These are phyloP conservation scores for Heritiera littoralis DNA, from an alignment of 345 rosid genomes.

Conservation along the genomic window DNA sequence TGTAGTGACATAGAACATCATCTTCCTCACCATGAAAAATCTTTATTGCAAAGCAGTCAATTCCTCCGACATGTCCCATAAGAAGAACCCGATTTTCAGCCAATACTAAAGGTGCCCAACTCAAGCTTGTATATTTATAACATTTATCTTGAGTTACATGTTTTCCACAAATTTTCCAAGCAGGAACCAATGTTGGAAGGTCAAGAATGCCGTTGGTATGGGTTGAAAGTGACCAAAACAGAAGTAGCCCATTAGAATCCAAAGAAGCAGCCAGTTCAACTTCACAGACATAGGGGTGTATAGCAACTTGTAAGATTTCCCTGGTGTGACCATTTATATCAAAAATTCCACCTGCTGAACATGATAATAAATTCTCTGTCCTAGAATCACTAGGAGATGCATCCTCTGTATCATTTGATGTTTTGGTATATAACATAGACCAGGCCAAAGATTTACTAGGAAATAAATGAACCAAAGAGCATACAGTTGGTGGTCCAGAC, in stretches of 20 bases:
- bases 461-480: slow-evolving; percentile 60
- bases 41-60: slow-evolving; percentile 80
- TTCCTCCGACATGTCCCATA: slow-evolving; percentile 69
- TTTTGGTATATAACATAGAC: slow-evolving; percentile 51
- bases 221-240: slow-evolving; percentile 65
- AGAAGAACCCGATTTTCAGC: slow-evolving; percentile 62
- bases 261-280: slow-evolving; percentile 64
- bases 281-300: slow-evolving; percentile 56
- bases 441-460: slow-evolving; percentile 51
- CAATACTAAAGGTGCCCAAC: slow-evolving; percentile 74
- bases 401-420: slow-evolving; percentile 34
- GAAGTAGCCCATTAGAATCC: slow-evolving; percentile 73
- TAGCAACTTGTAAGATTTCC: slow-evolving; percentile 62
- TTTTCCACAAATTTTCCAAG: slow-evolving; percentile 67
- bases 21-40: slow-evolving; percentile 37
- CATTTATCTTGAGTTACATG: slow-evolving; percentile 40
- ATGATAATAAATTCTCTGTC: slow-evolving; percentile 18
- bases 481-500: slow-evolving; percentile 60
- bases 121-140: slow-evolving; percentile 65
- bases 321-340: slow-evolving; percentile 66
- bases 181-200: slow-evolving; percentile 49
- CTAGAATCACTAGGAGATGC: slow-evolving; percentile 39
- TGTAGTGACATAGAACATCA: slow-evolving; percentile 43
- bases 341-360: slow-evolving; percentile 40
- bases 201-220: slow-evolving; percentile 39